Percentiles rank a stretch among this genome's conserved stretches.
Conservation (phyloP, 305 asterid species). For the Lippia alba region DNA sequence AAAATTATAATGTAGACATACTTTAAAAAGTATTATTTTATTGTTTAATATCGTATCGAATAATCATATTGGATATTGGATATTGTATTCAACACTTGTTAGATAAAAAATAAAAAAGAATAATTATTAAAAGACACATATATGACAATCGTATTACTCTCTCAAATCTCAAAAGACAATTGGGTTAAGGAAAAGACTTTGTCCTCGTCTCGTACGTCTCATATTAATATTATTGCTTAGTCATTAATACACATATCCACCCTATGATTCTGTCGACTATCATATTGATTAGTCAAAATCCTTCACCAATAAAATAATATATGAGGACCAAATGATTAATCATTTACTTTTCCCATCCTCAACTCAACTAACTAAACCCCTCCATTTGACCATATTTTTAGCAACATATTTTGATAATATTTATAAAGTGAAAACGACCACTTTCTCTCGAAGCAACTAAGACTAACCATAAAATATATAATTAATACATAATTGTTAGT, state of each 20-base stretch:
- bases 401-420: too few relatives aligned
- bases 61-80: too few relatives aligned
- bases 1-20: too few relatives aligned
- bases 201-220: background rate
- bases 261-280: background rate
- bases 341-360: background rate
- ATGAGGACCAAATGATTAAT: background rate
- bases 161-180: background rate
- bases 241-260: background rate
- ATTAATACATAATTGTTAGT: too few relatives aligned
- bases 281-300: background rate
- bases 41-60: too few relatives aligned
- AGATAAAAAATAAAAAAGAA: too few relatives aligned
- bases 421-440: background rate
- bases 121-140: too few relatives aligned
- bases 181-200: background rate
- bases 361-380: background rate
- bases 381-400: background rate
- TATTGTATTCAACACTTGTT: too few relatives aligned
- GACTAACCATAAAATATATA: background rate
- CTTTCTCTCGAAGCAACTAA: background rate
- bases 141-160: too few relatives aligned
- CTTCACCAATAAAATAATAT: background rate
- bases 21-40: too few relatives aligned
- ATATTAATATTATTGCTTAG: background rate